phyloP scores from a whole-genome alignment of 768 basidiomycete species.

The Zangia roseola region DNA sequence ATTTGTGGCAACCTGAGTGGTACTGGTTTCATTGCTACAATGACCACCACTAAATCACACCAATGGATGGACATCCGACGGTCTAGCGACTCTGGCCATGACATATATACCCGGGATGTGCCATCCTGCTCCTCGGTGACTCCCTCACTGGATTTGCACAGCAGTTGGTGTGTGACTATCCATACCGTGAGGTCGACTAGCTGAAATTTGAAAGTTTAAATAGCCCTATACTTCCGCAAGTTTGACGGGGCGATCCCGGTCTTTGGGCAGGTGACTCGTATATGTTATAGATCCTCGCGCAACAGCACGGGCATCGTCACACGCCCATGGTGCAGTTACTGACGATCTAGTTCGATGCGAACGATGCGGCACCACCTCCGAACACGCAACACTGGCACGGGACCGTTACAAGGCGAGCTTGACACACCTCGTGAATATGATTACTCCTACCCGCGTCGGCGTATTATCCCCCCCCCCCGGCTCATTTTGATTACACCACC shows the following conservation, averaged over 20 bases:
- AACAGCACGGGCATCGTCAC: conserved; percentile 42
- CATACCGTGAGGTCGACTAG: not conserved
- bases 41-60: not conserved
- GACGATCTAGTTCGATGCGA: conserved; percentile 87
- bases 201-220: not conserved
- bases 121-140: conserved; percentile 78
- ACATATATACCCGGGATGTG: conserved; percentile 56
- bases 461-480: conserved; percentile 68
- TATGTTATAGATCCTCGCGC: conserved; percentile 53
- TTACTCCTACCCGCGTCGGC: conserved; percentile 61
- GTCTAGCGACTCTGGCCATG: conserved; percentile 58
- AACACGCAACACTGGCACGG: conserved; percentile 74
- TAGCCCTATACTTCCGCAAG: conserved; percentile 77
- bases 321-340: conserved; percentile 68
- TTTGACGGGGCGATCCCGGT: conserved; percentile 84
- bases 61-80: not conserved
- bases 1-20: not conserved
- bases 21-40: not conserved
- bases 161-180: conserved; percentile 45
- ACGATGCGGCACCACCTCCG: conserved; percentile 72
- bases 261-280: conserved; percentile 54
- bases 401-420: conserved; percentile 65
- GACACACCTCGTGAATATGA: conserved; percentile 54
- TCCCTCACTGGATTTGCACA: conserved; percentile 81
- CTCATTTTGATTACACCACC: conserved; percentile 85